Evolutionary conservation across 371 early-diverging fungal genomes (phyloP).

Genomic region (Mortierella sp.): DNA sequence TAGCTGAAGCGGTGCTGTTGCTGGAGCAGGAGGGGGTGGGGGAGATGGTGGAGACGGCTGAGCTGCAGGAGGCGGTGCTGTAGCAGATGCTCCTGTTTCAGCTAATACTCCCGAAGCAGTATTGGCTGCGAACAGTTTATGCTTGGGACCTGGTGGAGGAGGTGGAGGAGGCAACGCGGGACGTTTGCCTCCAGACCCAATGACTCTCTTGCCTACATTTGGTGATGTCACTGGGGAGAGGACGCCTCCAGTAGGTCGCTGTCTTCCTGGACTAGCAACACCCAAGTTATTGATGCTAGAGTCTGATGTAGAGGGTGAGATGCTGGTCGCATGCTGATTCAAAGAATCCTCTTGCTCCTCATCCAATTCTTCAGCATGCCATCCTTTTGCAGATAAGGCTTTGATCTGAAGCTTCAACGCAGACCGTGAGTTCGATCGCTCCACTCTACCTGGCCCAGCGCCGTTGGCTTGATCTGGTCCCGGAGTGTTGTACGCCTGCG

Average conservation of each 20-base stretch:
- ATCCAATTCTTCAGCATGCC: conserved; percentile 50
- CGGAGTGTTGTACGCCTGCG: conserved; percentile 10
- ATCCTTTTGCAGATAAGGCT: conserved; percentile 50
- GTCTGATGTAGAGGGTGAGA: conserved; percentile 19
- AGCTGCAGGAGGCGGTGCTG: neutral
- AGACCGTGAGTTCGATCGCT: conserved; percentile 31
- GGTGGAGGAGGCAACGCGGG: conserved; percentile 56
- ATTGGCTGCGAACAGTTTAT: conserved; percentile 33
- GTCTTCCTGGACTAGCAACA: conserved; percentile 18
- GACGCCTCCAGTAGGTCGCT: conserved; percentile 5
- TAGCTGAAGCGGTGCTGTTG: conserved; percentile 9
- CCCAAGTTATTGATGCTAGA: conserved; percentile 19
- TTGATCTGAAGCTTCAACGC: conserved; percentile 39
- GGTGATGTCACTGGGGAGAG: conserved; percentile 35
- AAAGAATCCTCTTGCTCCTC: conserved; percentile 50
- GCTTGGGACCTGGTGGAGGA: conserved; percentile 54
- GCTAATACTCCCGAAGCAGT: neutral
- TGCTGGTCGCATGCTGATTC: conserved; percentile 2
- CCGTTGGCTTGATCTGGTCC: conserved; percentile 11
- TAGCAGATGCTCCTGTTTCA: neutral
- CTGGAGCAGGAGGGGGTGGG: neutral
- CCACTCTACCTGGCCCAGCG: conserved; percentile 16
- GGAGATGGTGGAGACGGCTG: conserved; percentile 17
- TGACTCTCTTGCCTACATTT: conserved; percentile 18
- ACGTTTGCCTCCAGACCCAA: conserved; percentile 41